phyloP scores from a whole-genome alignment of 768 basidiomycete species.

The Psilocybe cubensis region DNA sequence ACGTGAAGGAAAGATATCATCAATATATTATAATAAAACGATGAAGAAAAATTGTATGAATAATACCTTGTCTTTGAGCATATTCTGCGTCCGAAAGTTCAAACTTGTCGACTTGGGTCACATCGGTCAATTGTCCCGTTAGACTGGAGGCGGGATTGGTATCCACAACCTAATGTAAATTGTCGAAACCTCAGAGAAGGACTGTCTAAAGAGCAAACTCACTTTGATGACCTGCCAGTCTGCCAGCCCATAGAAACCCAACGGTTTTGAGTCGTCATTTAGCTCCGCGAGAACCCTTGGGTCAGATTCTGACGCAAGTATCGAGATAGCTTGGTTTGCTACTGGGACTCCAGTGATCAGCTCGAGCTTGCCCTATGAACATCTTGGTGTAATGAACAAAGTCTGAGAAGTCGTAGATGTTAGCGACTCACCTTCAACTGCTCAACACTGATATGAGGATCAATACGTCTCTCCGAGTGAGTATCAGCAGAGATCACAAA shows the following conservation, averaged over 20 bases:
- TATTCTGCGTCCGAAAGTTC: conserved; percentile 86
- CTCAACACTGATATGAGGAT: conserved; percentile 71
- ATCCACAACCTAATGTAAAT: conserved; percentile 60
- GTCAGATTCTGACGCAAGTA: conserved; percentile 64
- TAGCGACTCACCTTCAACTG: conserved; percentile 78
- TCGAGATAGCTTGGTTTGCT: conserved; percentile 66
- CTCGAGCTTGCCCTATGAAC: conserved; percentile 74
- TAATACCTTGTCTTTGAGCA: conserved; percentile 72
- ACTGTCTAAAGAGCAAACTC: conserved; percentile 20
- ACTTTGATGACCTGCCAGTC: conserved; percentile 88
- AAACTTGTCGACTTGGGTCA: conserved; percentile 89
- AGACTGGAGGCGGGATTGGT: conserved; percentile 75
- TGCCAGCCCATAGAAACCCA: conserved; percentile 75
- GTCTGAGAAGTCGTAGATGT: conserved; percentile 1
- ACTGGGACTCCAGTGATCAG: conserved; percentile 89
- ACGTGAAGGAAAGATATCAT: neutral
- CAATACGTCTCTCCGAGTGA: conserved; percentile 85
- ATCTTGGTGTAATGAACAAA: conserved; percentile 18
- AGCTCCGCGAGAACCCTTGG: conserved; percentile 54
- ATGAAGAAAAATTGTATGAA: neutral
- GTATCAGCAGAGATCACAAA: conserved; percentile 89
- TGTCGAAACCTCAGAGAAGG: neutral
- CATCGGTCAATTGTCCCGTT: conserved; percentile 85
- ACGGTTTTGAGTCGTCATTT: conserved; percentile 64
- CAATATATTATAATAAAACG: neutral